A percentile compares a stretch with the other conserved stretches of the same genome.
Conservation (phyloP, 345 rosid species). For the Noccaea bulbosa region DNA sequence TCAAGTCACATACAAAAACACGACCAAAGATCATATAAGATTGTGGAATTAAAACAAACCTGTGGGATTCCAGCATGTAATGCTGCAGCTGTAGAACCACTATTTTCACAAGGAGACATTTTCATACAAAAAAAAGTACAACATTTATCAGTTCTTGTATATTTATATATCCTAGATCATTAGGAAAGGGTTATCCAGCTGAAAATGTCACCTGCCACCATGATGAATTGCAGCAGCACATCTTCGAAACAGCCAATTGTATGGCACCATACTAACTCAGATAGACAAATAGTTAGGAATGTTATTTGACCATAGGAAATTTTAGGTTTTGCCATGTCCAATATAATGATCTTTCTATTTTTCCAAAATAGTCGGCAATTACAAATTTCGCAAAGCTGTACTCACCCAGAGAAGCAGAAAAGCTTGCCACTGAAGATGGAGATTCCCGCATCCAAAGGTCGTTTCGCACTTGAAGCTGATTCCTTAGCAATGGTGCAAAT, state of each 20-base stretch:
- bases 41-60: conserved; percentile 49
- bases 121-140: conserved; percentile 23
- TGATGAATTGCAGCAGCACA: conserved; percentile 87
- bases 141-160: conserved; percentile 24
- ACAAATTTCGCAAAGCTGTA: conserved; percentile 2
- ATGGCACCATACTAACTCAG: conserved; percentile 65
- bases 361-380: not conserved
- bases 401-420: conserved; percentile 70
- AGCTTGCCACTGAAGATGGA: conserved; percentile 54
- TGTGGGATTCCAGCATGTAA: conserved; percentile 79
- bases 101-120: conserved; percentile 33
- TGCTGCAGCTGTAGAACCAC: conserved; percentile 94
- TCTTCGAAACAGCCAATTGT: conserved; percentile 68
- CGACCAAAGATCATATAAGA: not conserved
- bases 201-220: conserved; percentile 74
- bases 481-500: conserved; percentile 43
- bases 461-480: conserved; percentile 27
- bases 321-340: not conserved
- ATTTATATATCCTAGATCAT: conserved; percentile 3
- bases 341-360: not conserved
- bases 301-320: not conserved
- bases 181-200: conserved; percentile 17
- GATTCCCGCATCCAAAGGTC: conserved; percentile 44
- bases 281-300: not conserved
- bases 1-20: conserved; percentile 8